Conservation (phyloP, 2,329 filamentous ascomycete species). For the Ophiocordyceps unilateralis region DNA sequence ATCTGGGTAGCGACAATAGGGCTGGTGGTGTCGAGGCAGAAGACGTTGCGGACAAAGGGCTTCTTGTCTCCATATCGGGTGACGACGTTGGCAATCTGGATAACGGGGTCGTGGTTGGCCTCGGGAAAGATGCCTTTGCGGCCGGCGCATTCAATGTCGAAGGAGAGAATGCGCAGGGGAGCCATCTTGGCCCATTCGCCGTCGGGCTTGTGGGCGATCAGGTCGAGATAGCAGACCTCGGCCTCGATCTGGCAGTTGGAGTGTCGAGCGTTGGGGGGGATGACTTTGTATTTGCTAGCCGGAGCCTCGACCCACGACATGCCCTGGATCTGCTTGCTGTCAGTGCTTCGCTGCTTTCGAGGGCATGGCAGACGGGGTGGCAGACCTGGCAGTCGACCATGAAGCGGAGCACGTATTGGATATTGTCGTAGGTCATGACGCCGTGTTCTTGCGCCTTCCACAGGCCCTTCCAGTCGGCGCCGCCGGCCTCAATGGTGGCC, state of each 20-base stretch:
- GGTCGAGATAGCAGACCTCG: constrained; percentile 60
- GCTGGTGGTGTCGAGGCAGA: constrained; percentile 83
- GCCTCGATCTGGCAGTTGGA: constrained; percentile 97
- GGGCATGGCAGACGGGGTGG: neutral
- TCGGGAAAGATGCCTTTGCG: constrained; percentile 97
- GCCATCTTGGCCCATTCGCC: constrained; percentile 98
- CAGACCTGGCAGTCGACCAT: constrained; percentile 88
- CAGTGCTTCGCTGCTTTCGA: constrained; percentile 2
- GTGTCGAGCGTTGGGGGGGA: constrained; percentile 49
- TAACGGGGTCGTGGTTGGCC: constrained; percentile 78
- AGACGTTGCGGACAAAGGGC: constrained; percentile 90
- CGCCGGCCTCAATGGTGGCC: constrained; percentile 53
- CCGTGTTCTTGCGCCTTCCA: constrained; percentile 58
- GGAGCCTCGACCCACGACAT: constrained; percentile 97
- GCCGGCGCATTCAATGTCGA: constrained; percentile 97
- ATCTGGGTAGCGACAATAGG: constrained; percentile 91
- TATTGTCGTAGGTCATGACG: constrained; percentile 85
- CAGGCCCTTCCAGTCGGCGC: constrained; percentile 77
- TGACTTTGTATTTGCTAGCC: constrained; percentile 52
- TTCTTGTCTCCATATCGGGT: constrained; percentile 90
- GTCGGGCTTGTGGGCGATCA: constrained; percentile 74
- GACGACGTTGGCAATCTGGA: constrained; percentile 94
- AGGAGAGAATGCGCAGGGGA: constrained; percentile 78
- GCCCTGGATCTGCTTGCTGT: constrained; percentile 48
- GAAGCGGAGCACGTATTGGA: constrained; percentile 87